phyloP scores from a whole-genome alignment of 2,329 filamentous ascomycete species.

The Fusarium heterosporum region DNA sequence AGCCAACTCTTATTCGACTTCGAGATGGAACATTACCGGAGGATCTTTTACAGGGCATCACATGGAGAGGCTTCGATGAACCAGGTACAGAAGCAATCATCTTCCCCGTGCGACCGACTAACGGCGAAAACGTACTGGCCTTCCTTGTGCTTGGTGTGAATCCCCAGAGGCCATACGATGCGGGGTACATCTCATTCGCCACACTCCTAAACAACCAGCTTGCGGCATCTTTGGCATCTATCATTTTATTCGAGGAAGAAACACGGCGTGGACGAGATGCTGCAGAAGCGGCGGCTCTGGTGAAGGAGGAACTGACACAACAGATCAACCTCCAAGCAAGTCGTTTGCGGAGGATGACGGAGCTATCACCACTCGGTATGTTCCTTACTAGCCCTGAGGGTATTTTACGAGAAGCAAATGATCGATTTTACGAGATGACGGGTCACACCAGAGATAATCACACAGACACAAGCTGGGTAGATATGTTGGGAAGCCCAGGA shows the following conservation, averaged over 20 bases:
- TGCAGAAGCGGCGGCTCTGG: conserved; percentile 51
- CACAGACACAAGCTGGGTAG: conserved; percentile 57
- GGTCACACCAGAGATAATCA: conserved; percentile 54
- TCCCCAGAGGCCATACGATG: conserved; percentile 74
- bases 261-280: conserved; percentile 61
- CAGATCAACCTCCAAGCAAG: conserved; percentile 53
- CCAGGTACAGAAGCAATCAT: conserved; percentile 71
- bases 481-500: conserved; percentile 54
- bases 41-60: conserved; percentile 67
- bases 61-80: conserved; percentile 71
- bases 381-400: conserved; percentile 56
- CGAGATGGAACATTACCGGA: conserved; percentile 65
- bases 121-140: conserved; percentile 71
- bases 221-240: conserved; percentile 71
- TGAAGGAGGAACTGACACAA: conserved; percentile 51
- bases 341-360: conserved; percentile 53
- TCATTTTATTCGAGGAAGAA: conserved; percentile 74
- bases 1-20: conserved; percentile 53
- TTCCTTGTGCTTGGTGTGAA: conserved; percentile 76
- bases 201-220: conserved; percentile 60
- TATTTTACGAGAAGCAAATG: conserved; percentile 58
- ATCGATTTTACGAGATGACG: conserved; percentile 61
- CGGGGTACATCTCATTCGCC: conserved; percentile 73
- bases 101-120: conserved; percentile 73
- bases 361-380: conserved; percentile 54